A percentile compares a stretch with the other conserved stretches of the same genome.
phyloP scores from a whole-genome alignment of 345 rosid genomes.

The Eucalyptus cloeziana region DNA sequence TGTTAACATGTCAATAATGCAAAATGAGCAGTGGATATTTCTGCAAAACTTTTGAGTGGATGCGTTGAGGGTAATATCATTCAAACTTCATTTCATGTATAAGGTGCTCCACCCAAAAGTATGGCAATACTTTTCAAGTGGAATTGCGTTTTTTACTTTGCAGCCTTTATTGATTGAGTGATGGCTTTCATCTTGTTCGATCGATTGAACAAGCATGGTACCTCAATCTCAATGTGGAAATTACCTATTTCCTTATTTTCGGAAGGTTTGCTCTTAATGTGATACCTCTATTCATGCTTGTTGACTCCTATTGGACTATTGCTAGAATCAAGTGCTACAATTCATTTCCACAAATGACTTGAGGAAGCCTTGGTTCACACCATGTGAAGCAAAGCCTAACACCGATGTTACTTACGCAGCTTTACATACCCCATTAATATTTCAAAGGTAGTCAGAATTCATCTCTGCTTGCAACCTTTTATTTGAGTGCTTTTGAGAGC shows the following conservation, averaged over 20 bases:
- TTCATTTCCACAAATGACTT: background rate
- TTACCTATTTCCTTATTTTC: background rate
- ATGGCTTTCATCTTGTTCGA: background rate
- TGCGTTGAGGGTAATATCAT: background rate
- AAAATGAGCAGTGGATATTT: background rate
- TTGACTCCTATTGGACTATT: background rate
- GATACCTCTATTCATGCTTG: rapidly evolving
- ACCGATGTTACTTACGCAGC: background rate
- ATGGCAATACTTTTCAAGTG: background rate
- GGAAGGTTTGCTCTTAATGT: too few relatives aligned
- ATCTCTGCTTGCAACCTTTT: too few relatives aligned
- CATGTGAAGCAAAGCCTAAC: background rate
- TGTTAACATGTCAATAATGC: background rate
- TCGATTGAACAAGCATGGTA: background rate
- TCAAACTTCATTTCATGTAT: background rate
- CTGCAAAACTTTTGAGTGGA: rapidly evolving
- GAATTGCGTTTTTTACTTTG: background rate
- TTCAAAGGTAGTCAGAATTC: background rate
- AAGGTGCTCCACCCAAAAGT: background rate
- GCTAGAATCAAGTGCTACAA: background rate
- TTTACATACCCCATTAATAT: background rate
- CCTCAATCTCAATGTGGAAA: background rate
- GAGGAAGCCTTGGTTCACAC: background rate
- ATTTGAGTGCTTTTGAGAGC: rapidly evolving
- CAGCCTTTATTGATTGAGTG: background rate